These are phyloP conservation scores for Vachellia collinsii DNA, from an alignment of 306 rosid species.

Conservation along the genomic window DNA sequence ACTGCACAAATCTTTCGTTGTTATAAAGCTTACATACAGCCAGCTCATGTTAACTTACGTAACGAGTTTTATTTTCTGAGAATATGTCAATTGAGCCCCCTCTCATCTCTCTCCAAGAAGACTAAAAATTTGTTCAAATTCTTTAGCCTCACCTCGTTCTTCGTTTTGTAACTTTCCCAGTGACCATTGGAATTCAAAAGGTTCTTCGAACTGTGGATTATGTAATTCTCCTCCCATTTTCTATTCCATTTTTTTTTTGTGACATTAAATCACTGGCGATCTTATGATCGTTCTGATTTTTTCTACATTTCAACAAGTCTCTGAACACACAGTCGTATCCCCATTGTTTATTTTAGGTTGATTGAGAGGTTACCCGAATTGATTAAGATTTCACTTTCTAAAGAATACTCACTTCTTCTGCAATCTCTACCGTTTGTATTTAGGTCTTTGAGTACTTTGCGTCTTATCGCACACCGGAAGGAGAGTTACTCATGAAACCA, in stretches of 20 bases:
- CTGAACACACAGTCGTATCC: not conserved
- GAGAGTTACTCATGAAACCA: constrained; percentile 80
- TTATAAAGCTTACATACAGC: not conserved
- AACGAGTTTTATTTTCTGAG: not conserved
- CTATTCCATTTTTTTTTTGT: not conserved
- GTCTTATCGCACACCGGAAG: constrained; percentile 60
- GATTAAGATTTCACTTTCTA: constrained; percentile 8
- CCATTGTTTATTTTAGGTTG: constrained; percentile 1
- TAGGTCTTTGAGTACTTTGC: constrained; percentile 97
- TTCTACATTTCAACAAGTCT: not conserved
- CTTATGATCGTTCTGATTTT: not conserved
- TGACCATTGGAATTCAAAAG: constrained; percentile 4
- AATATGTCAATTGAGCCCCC: not conserved
- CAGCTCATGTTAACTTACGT: not conserved
- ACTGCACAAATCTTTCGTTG: not conserved
- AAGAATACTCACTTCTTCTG: constrained; percentile 27
- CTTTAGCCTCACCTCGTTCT: not conserved
- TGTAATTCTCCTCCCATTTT: constrained; percentile 24
- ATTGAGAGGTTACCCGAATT: not conserved
- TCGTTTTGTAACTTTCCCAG: not conserved
- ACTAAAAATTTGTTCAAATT: not conserved
- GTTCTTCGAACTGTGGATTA: not conserved
- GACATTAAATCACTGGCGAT: not conserved
- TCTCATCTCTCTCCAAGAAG: not conserved
- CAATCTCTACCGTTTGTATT: constrained; percentile 35